These are phyloP conservation scores for Aspergillus sclerotialis DNA, from an alignment of 2,329 filamentous ascomycete genomes.

Conservation along the genomic window DNA sequence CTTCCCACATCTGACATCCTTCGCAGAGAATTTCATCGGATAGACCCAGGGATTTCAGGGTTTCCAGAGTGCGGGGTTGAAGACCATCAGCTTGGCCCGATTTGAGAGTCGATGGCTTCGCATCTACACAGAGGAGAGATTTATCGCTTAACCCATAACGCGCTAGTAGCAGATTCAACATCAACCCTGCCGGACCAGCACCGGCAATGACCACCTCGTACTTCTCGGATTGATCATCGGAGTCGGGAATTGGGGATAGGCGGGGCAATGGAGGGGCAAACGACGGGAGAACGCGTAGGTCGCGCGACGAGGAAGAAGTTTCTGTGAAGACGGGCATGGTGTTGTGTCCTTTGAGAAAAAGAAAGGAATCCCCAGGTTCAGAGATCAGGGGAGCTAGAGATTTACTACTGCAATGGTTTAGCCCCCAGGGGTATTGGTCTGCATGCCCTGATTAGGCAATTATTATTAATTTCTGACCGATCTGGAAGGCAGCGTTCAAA, in stretches of 20 bases:
- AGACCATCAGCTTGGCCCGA: slow-evolving; percentile 39
- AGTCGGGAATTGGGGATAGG: slow-evolving; percentile 16
- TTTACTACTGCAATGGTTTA: no score
- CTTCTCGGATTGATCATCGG: slow-evolving; percentile 16
- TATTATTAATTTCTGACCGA: slow-evolving; percentile 3
- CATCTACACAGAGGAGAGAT: slow-evolving; percentile 38
- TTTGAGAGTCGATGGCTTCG: slow-evolving; percentile 31
- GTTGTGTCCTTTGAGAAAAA: no score
- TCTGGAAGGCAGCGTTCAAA: neutral
- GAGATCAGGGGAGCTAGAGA: no score
- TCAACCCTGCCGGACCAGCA: slow-evolving; percentile 38
- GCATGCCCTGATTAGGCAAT: neutral
- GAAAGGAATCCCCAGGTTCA: no score
- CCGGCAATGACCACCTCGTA: slow-evolving; percentile 40
- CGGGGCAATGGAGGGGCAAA: slow-evolving; percentile 34
- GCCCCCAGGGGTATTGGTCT: no score
- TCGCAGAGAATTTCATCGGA: slow-evolving; percentile 33
- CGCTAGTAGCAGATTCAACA: slow-evolving; percentile 36
- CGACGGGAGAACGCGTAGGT: slow-evolving; percentile 34
- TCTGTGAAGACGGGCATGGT: slow-evolving; percentile 37
- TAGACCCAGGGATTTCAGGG: slow-evolving; percentile 36
- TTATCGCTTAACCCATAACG: slow-evolving; percentile 37
- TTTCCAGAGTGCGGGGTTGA: slow-evolving; percentile 38
- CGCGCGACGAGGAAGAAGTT: slow-evolving; percentile 25
- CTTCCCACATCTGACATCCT: slow-evolving; percentile 45